A percentile compares a stretch with the other conserved stretches of the same genome.
Evolutionary conservation across 2,329 filamentous ascomycete genomes (phyloP).

Genomic region (Hypomyces rosellus): DNA sequence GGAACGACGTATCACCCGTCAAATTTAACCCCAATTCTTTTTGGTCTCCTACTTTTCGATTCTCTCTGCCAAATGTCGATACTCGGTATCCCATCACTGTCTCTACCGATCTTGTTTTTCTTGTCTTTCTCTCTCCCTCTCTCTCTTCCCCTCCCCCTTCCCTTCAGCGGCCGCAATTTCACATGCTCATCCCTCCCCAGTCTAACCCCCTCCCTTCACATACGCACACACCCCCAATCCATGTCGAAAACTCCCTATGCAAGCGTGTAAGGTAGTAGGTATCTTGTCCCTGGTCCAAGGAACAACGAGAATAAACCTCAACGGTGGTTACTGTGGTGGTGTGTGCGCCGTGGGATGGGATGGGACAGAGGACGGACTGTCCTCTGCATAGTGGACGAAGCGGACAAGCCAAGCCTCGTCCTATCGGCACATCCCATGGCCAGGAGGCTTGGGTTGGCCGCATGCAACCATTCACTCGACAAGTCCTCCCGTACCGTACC

Average conservation of each 20-base stretch:
- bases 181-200: background rate
- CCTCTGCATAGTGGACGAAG: too few relatives aligned
- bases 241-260: background rate
- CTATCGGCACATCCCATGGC: too few relatives aligned
- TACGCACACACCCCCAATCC: background rate
- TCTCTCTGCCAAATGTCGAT: background rate
- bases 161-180: constrained; percentile 5
- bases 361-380: too few relatives aligned
- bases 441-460: too few relatives aligned
- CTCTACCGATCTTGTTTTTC: background rate
- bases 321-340: too few relatives aligned
- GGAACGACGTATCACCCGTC: background rate
- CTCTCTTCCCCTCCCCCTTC: background rate
- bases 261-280: too few relatives aligned
- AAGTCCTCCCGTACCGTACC: too few relatives aligned
- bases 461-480: too few relatives aligned
- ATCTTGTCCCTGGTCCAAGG: too few relatives aligned
- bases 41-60: background rate
- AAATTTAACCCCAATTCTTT: background rate
- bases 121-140: background rate
- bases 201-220: background rate
- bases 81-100: background rate
- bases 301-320: too few relatives aligned
- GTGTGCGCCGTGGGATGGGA: too few relatives aligned
- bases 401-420: too few relatives aligned